Evolutionary conservation across 1,284 basidiomycete species (phyloP).

Genomic region (Ustilago curta): DNA sequence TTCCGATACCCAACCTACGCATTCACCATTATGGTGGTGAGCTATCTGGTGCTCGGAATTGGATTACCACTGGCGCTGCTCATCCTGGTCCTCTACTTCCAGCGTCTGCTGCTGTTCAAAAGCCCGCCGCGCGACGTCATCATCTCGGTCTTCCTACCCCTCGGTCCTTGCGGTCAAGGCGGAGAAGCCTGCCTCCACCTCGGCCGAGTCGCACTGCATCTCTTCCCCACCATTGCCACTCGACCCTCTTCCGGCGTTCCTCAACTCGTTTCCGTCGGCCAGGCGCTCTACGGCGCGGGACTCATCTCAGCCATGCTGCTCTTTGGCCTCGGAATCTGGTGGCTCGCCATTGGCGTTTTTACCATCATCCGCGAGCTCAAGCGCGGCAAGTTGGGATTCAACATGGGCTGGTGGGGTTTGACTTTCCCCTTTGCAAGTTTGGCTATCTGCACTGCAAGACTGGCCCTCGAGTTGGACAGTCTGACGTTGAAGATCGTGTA

Average conservation of each 20-base stretch:
- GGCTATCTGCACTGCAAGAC: slow-evolving; percentile 48
- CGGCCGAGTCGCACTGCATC: slow-evolving; percentile 41
- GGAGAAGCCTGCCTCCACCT: slow-evolving; percentile 61
- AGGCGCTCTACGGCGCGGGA: slow-evolving; percentile 60
- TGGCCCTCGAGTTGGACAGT: slow-evolving; percentile 56
- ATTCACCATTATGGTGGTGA: slow-evolving; percentile 54
- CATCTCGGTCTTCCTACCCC: slow-evolving; percentile 57
- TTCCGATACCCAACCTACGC: slow-evolving; percentile 49
- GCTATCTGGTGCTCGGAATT: slow-evolving; percentile 58
- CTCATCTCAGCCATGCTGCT: slow-evolving; percentile 57
- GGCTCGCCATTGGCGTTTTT: slow-evolving; percentile 48
- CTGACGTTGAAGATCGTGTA: slow-evolving; percentile 56
- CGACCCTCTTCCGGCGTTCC: slow-evolving; percentile 38
- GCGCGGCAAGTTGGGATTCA: slow-evolving; percentile 52
- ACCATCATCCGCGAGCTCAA: slow-evolving; percentile 52
- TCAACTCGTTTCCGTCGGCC: slow-evolving; percentile 45
- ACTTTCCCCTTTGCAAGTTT: slow-evolving; percentile 58
- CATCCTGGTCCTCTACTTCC: slow-evolving; percentile 61
- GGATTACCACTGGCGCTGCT: slow-evolving; percentile 56
- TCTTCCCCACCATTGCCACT: slow-evolving; percentile 51
- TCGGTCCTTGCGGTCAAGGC: slow-evolving; percentile 62
- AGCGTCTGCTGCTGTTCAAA: slow-evolving; percentile 60
- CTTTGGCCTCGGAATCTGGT: slow-evolving; percentile 59
- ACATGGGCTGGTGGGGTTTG: slow-evolving; percentile 59
- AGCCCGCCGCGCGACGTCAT: slow-evolving; percentile 59